Base-by-base conservation (phyloP, 2,329 filamentous ascomycete genomes). In the Colletotrichum australisinense region DNA sequence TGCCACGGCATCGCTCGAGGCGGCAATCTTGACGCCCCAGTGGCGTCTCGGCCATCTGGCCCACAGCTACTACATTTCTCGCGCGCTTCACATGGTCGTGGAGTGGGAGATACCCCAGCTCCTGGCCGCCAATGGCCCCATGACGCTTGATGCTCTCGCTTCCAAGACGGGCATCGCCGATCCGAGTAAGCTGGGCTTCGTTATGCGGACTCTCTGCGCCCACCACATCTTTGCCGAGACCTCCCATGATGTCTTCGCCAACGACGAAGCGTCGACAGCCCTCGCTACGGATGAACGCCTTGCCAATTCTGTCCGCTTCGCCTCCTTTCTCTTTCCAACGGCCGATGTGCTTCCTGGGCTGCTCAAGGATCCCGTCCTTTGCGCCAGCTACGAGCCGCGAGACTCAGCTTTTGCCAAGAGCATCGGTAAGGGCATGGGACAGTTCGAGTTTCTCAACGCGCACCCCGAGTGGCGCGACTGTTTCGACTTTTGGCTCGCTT, bases 141-240 rank as follows among this genome's bases (percentile, higher is more conserved):
- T 64, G 59, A 2, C 11, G 6, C 53, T 69, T 22, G 59, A 60
- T 12, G 67, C 53, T 42, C 70, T 73, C 32, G 42, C 70, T n/a
- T 16, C 59, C 16, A 35, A 64, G 70, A 64, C 66, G 42, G 70
- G 70, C 26, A 46, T 73, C 42, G 66, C 49, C 46, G 66, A 73
- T 26, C 14, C 28, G 53, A 30, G 53, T 32, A 73, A 69, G 70
- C 59, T 73, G 59, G 70, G 42, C n/a, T n/a, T 69, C 7, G 70
- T 73, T 26, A 73, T 73, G 59, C 53, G 70, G n/a, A 73, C 67
- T 3, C n/a, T 73, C 8, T 73, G 70, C 35, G 59, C 70, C 12
- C 70, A 69, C 53, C 65, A 69, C 19, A 30, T 73, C 59, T 73
- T 73, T 32, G 16, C 59, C 42, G 70, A 73, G 70, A 64, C 66